Percentiles rank a stretch among this genome's conserved stretches.
Evolutionary conservation across 169 alveolate species (phyloP).

Genomic region (Eimeria tenella): DNA sequence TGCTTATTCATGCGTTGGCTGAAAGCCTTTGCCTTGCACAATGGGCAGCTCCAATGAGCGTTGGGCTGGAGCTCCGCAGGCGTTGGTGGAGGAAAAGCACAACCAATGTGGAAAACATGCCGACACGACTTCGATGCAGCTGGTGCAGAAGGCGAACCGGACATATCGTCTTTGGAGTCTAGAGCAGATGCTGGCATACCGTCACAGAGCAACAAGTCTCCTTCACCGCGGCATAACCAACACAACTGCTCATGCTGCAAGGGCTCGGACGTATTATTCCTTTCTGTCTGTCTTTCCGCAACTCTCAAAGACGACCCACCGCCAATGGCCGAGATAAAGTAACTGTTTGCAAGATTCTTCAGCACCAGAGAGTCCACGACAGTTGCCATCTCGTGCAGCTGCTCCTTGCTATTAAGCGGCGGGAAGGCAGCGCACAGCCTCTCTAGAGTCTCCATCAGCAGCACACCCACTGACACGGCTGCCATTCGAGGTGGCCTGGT

Average conservation of each 20-base stretch:
- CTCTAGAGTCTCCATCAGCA: conserved; percentile 70
- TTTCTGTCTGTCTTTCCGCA: background rate
- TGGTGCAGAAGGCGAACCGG: background rate
- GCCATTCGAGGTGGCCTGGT: conserved; percentile 72
- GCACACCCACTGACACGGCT: conserved; percentile 65
- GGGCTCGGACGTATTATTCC: conserved; percentile 10
- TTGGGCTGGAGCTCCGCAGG: conserved; percentile 71
- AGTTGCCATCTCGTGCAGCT: conserved; percentile 33
- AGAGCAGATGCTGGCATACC: conserved; percentile 52
- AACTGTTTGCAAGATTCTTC: conserved; percentile 58
- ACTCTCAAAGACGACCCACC: conserved; percentile 15
- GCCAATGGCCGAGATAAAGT: conserved; percentile 63
- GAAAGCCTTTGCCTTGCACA: conserved; percentile 68
- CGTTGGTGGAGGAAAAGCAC: conserved; percentile 69
- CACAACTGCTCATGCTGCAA: conserved; percentile 69
- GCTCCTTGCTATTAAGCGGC: background rate
- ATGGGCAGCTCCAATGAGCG: conserved; percentile 71
- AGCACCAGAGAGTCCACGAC: conserved; percentile 31
- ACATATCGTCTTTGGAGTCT: background rate
- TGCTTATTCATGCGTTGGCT: conserved; percentile 11
- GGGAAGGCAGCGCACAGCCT: conserved; percentile 66
- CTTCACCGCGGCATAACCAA: conserved; percentile 71
- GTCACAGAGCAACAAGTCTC: conserved; percentile 68
- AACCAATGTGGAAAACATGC: conserved; percentile 70
- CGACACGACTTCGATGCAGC: conserved; percentile 60